Evolutionary conservation across 257 asterid genomes (phyloP).

Genomic region (Datura wrightii): DNA sequence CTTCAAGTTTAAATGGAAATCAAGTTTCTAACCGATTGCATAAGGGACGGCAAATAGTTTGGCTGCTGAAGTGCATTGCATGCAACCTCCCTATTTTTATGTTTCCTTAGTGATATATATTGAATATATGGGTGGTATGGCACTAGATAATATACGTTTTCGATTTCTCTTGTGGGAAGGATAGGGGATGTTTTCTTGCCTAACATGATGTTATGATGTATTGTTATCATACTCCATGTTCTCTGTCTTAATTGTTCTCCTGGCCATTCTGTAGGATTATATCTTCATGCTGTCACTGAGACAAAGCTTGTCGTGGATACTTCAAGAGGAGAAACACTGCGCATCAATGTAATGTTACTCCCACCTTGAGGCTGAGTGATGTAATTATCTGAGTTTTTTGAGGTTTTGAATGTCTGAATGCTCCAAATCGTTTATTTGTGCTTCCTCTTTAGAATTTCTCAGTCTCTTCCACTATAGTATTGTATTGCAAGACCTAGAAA

Average conservation of each 20-base stretch:
- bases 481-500: neutral
- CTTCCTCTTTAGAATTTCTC: neutral
- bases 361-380: neutral
- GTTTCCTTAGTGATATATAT: neutral
- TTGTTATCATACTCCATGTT: neutral
- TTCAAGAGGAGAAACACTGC: constrained; percentile 96
- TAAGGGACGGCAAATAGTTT: neutral
- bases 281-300: constrained; percentile 85
- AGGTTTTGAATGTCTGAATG: neutral
- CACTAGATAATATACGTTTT: neutral
- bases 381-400: neutral
- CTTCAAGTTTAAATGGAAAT: neutral
- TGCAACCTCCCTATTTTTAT: neutral
- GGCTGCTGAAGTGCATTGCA: constrained; percentile 25
- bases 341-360: constrained; percentile 73
- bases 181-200: neutral
- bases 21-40: neutral
- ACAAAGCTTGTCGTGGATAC: constrained; percentile 91
- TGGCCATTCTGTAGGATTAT: constrained; percentile 61
- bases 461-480: neutral
- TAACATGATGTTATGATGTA: constrained; percentile 6
- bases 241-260: constrained; percentile 28
- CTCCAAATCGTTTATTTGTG: neutral
- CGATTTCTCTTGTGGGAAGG: neutral
- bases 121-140: neutral